These are phyloP conservation scores for Penicillium desertorum DNA, from an alignment of 495 filamentous ascomycete species.

Conservation along the genomic window DNA sequence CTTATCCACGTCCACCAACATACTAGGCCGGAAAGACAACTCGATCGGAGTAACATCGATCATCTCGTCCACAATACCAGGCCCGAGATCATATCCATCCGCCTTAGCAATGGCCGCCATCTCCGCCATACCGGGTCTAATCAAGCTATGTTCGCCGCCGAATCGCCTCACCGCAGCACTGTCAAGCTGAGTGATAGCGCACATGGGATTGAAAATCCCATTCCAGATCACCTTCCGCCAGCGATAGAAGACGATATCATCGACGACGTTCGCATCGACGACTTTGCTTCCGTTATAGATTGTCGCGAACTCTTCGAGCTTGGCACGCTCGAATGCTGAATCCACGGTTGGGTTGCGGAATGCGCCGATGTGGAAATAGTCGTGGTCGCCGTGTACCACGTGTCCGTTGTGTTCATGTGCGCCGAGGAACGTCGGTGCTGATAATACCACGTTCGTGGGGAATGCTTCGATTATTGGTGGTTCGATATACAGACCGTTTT, in stretches of 20 bases:
- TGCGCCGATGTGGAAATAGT: constrained; percentile 14
- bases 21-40: constrained; percentile 18
- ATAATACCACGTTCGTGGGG: constrained; percentile 35
- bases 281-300: constrained; percentile 16
- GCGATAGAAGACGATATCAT: constrained; percentile 17
- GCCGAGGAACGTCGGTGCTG: constrained; percentile 16
- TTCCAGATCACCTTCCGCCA: constrained; percentile 24
- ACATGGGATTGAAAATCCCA: constrained; percentile 19
- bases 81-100: constrained; percentile 19
- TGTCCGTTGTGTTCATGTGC: constrained; percentile 19
- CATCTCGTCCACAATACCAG: constrained; percentile 15
- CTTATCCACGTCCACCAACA: constrained; percentile 21
- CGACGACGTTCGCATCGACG: constrained; percentile 14
- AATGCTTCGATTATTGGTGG: constrained; percentile 43
- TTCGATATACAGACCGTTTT: constrained; percentile 59
- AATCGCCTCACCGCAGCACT: constrained; percentile 14
- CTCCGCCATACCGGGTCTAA: constrained; percentile 24
- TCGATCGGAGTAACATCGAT: constrained; percentile 14
- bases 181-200: constrained; percentile 19
- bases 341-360: constrained; percentile 12
- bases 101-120: constrained; percentile 16
- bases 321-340: constrained; percentile 1
- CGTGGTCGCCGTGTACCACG: constrained; percentile 16
- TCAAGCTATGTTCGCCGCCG: constrained; percentile 12
- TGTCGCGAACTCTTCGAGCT: constrained; percentile 14